A percentile compares a stretch with the other conserved stretches of the same genome.
Evolutionary conservation across 2,329 filamentous ascomycete genomes (phyloP).

Genomic region (Rhynchosporium secalis): DNA sequence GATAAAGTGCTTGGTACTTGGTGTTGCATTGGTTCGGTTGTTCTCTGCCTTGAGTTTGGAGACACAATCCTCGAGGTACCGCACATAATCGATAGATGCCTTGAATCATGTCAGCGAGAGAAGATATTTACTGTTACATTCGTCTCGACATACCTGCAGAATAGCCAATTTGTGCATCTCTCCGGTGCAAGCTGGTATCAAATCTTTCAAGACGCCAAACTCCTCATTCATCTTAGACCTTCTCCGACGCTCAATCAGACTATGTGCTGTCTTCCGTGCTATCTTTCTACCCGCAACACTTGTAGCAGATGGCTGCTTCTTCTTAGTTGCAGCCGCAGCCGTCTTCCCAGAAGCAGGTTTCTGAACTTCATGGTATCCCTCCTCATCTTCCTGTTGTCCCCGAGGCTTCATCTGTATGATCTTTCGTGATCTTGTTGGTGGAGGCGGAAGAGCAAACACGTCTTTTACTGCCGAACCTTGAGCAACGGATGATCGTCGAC

Average conservation of each 20-base stretch:
- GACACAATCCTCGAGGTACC: conserved; percentile 89
- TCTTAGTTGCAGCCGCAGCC: conserved; percentile 52
- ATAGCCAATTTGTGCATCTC: conserved; percentile 99
- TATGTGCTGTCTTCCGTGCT: conserved; percentile 93
- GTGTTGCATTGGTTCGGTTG: conserved; percentile 32
- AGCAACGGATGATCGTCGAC: conserved; percentile 50
- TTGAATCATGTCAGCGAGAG: conserved; percentile 42
- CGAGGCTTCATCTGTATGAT: conserved; percentile 96
- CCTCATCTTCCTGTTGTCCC: conserved; percentile 43
- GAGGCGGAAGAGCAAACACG: conserved; percentile 81
- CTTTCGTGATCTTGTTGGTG: conserved; percentile 87
- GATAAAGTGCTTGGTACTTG: conserved; percentile 27
- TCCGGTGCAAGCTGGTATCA: conserved; percentile 94
- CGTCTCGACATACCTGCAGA: conserved; percentile 64
- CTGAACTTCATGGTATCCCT: conserved; percentile 20
- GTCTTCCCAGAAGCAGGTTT: conserved; percentile 28
- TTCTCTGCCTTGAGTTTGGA: conserved; percentile 67
- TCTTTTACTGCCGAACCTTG: conserved; percentile 48
- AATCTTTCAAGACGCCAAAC: conserved; percentile 86
- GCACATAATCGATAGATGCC: conserved; percentile 95
- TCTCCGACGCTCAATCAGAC: conserved; percentile 84
- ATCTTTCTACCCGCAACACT: conserved; percentile 92
- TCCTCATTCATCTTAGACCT: conserved; percentile 99
- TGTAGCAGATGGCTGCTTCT: conserved; percentile 72
- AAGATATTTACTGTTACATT: no score